Evolutionary conservation across 495 filamentous ascomycete species (phyloP).

Genomic region (Xanthoparmelia taractica): DNA sequence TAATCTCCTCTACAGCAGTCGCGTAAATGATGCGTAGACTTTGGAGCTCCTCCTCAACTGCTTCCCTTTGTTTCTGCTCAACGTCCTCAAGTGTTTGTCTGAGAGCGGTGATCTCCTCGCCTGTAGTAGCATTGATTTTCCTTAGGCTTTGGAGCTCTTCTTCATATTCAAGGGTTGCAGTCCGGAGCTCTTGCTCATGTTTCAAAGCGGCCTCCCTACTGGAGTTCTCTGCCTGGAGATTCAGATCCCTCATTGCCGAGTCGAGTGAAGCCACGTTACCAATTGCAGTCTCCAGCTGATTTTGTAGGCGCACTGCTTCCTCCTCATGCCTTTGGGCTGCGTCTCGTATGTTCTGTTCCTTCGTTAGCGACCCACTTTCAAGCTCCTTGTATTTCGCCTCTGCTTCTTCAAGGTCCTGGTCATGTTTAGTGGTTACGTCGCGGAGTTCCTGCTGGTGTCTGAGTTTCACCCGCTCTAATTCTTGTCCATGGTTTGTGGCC

Average conservation of each 20-base stretch:
- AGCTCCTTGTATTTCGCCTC: not conserved
- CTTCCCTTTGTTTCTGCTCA: slow-evolving; percentile 2
- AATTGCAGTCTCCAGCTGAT: not conserved
- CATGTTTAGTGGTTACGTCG: not conserved
- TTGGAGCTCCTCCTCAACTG: slow-evolving; percentile 2
- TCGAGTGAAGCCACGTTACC: not conserved
- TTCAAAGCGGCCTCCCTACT: slow-evolving; percentile 4
- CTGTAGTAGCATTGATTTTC: slow-evolving; percentile 12
- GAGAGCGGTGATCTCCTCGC: slow-evolving; percentile 12
- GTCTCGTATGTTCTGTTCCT: not conserved
- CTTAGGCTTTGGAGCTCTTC: slow-evolving; percentile 16
- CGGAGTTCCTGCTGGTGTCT: not conserved
- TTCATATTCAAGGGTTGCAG: slow-evolving; percentile 8
- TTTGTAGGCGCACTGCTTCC: slow-evolving; percentile 1
- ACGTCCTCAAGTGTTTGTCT: not conserved
- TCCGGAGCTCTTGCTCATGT: slow-evolving; percentile 8
- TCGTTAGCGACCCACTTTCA: not conserved
- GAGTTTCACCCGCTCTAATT: slow-evolving; percentile 4
- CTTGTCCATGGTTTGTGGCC: slow-evolving; percentile 11
- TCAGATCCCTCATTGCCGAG: not conserved
- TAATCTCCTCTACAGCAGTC: slow-evolving; percentile 9
- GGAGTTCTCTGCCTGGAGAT: not conserved
- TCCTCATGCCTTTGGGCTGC: not conserved
- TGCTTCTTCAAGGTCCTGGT: slow-evolving; percentile 13
- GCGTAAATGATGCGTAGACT: slow-evolving; percentile 15